These are phyloP conservation scores for Geranomyces variabilis DNA, from an alignment of 192 early-diverging fungal genomes.

Conservation along the genomic window DNA sequence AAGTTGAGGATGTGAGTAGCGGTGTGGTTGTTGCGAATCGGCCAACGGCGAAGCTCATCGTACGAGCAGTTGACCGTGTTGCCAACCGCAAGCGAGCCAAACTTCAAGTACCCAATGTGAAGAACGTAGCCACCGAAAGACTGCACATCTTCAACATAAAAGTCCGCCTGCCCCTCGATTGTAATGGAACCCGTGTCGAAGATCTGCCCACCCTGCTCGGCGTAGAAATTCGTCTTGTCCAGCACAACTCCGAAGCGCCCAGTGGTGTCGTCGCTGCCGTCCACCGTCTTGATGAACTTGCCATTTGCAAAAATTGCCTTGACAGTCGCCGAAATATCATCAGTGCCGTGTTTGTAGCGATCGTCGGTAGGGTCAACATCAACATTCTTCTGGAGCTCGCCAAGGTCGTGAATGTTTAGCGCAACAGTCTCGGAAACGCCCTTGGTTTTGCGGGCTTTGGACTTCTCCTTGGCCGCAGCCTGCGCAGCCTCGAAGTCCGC, in stretches of 20 bases:
- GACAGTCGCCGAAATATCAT: conserved; percentile 72
- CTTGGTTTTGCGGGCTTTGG: conserved; percentile 58
- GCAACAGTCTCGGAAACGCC: conserved; percentile 64
- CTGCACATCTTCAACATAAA: conserved; percentile 91
- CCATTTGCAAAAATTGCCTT: conserved; percentile 77
- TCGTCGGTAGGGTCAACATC: conserved; percentile 85
- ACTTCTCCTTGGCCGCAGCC: conserved; percentile 75
- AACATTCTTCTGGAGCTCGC: conserved; percentile 73
- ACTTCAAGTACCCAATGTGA: conserved; percentile 93
- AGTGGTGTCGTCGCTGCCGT: conserved; percentile 53
- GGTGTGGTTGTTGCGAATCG: conserved; percentile 95
- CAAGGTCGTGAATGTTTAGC: conserved; percentile 92
- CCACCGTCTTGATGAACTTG: conserved; percentile 44
- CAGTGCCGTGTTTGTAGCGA: conserved; percentile 75
- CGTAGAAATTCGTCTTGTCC: conserved; percentile 97
- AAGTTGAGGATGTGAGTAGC: conserved; percentile 95
- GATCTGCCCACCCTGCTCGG: conserved; percentile 95
- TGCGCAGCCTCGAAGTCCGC: conserved; percentile 78
- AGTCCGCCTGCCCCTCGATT: conserved; percentile 83
- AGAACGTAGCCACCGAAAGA: conserved; percentile 94
- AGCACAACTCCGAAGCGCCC: conserved; percentile 85
- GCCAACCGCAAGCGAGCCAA: conserved; percentile 73
- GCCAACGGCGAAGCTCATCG: conserved; percentile 86
- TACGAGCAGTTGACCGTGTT: conserved; percentile 78
- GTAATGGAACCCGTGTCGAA: conserved; percentile 89